Evolutionary conservation across 495 filamentous ascomycete genomes (phyloP), one percentile per base, ranked within the genome.

Genomic region (Rusavskia elegans): DNA sequence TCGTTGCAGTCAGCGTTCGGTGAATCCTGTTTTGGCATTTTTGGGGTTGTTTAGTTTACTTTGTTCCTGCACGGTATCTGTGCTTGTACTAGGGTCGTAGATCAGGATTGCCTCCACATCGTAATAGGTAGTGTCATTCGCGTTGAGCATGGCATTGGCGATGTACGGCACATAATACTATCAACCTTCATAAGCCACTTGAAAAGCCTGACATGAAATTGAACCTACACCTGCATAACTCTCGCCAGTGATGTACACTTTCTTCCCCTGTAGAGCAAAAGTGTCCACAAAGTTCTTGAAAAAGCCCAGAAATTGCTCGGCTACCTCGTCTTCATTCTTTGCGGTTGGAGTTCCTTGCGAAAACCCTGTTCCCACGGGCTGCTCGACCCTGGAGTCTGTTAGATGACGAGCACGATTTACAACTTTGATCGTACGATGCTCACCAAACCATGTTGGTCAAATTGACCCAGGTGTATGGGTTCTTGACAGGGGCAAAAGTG

Each of bases 291-390:
- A 87, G 46, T 79, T 73, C 68, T 76, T 77, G 69, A 75, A 85
- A 64, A 83, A 87, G 40, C 78, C 79, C 49, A 78, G 67, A 66
- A 89, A 89, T 55, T 89, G 76, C 5, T 64, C 62, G 0, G 81
- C 79, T 3, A 85, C 73, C 50, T 85, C 83, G 8, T 71, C 63
- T 55, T 87, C 83, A 55, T 76, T 71, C 2, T 68, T 76, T 23
- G 80, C 81, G n/a, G 70, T 79, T 0, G 77, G 67, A 3, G 63
- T 71, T 1, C 83, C 84, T 29, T 76, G 77, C 0, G 76, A 77
- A 54, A 84, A 85, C 14, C 85, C 86, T 13, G 84, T 85, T 38
- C 85, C 83, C 11, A 87, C 78, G 0, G 86, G 86, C 58, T 89
- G 85, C 38, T 64, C 53, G 7, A 67, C 64, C 65, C 20, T 17